Evolutionary conservation across 75 land plant species (phyloP).

Genomic region (Ceratopteris richardii): DNA sequence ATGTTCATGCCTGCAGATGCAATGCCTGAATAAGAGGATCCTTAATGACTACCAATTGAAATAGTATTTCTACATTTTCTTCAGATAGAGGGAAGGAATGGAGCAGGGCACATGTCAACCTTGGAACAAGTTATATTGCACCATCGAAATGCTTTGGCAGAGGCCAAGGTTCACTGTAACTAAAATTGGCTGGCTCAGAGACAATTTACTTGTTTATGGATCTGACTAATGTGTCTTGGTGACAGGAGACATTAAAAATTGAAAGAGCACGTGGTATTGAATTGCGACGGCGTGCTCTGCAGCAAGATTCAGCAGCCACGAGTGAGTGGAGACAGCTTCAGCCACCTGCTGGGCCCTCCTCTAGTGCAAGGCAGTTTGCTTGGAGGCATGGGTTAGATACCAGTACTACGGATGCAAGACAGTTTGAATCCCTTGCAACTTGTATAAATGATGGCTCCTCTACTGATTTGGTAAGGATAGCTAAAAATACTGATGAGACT

Average conservation of each 20-base stretch:
- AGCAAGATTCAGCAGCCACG: constrained; percentile 44
- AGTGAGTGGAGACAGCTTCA: constrained; percentile 60
- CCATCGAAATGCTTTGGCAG: constrained; percentile 33
- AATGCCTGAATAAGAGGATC: too few relatives aligned
- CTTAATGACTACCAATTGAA: too few relatives aligned
- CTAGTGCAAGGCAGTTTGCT: constrained; percentile 45
- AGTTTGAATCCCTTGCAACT: constrained; percentile 39
- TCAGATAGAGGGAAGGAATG: constrained; percentile 16
- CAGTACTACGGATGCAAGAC: constrained; percentile 36
- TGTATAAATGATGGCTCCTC: constrained; percentile 22
- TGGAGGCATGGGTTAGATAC: constrained; percentile 51
- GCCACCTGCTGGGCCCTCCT: constrained; percentile 48
- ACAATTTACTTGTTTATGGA: too few relatives aligned
- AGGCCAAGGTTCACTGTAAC: constrained; percentile 43
- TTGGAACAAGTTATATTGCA: constrained; percentile 26
- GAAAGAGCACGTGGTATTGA: constrained; percentile 27
- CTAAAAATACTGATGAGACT: too few relatives aligned
- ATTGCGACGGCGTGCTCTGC: constrained; percentile 14
- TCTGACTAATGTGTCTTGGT: too few relatives aligned
- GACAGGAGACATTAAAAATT: constrained; percentile 27
- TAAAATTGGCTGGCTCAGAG: too few relatives aligned
- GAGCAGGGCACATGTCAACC: constrained; percentile 20
- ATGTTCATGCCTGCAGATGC: too few relatives aligned
- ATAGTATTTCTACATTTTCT: neutral
- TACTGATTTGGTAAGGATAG: neutral